phyloP scores from a whole-genome alignment of 2,329 filamentous ascomycete genomes.

The Orbilia javanica region DNA sequence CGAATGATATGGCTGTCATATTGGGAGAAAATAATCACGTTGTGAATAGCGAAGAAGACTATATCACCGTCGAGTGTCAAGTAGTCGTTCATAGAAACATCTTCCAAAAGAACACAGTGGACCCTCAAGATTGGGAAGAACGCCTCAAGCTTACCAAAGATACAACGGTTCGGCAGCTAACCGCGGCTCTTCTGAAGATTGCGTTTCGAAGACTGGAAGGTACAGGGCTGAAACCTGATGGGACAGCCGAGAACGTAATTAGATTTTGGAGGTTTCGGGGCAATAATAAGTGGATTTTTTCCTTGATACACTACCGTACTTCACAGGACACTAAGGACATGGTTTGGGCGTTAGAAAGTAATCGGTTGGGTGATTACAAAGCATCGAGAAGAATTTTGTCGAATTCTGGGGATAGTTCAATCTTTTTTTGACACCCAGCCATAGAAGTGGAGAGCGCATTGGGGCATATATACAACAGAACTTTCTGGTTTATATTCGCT shows the following conservation, averaged over 20 bases:
- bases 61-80: neutral
- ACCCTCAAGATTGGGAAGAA: neutral
- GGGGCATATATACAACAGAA: too few species aligned
- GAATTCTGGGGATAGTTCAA: neutral
- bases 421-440: neutral
- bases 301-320: constrained; percentile 13
- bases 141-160: neutral
- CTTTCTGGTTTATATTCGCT: too few species aligned
- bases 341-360: neutral
- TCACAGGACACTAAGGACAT: constrained; percentile 9
- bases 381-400: neutral
- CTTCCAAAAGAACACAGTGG: neutral
- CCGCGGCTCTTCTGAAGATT: neutral
- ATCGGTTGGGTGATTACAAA: neutral
- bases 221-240: neutral
- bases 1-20: neutral
- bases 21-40: neutral
- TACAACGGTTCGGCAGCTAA: constrained; percentile 16
- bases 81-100: neutral
- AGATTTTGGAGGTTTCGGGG: neutral
- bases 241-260: constrained; percentile 16
- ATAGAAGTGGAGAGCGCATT: neutral
- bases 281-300: neutral
- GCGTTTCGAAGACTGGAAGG: neutral
- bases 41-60: neutral